Percentiles rank a stretch among this genome's conserved stretches.
Conservation (phyloP, 2,329 filamentous ascomycete species). For the Keithomyces neogunnii region DNA sequence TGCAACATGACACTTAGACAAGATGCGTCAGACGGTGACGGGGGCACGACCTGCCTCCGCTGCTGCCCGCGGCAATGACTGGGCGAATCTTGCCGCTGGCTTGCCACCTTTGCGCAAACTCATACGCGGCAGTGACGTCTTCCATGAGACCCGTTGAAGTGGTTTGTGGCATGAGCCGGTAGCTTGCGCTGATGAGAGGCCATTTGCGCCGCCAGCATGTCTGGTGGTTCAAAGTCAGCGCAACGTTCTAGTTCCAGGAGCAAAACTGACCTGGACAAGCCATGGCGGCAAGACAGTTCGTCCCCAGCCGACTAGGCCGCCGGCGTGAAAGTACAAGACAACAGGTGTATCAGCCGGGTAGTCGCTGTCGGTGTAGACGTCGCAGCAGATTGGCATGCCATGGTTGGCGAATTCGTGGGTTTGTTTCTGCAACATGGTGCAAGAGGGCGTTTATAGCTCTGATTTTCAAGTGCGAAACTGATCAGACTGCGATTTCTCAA, state of each 20-base stretch:
- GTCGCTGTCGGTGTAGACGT: slow-evolving; percentile 21
- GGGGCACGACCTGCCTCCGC: slow-evolving; percentile 17
- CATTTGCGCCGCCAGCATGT: slow-evolving; percentile 22
- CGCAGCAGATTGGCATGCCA: slow-evolving; percentile 24
- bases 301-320: slow-evolving; percentile 24
- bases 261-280: slow-evolving; percentile 22
- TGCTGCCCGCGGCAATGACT: slow-evolving; percentile 24
- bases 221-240: slow-evolving; percentile 6
- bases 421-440: slow-evolving; percentile 17
- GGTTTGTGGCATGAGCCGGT: slow-evolving; percentile 26
- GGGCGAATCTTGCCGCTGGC: slow-evolving; percentile 9
- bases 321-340: slow-evolving; percentile 29
- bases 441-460: neutral
- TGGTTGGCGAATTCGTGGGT: slow-evolving; percentile 22
- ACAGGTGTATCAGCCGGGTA: slow-evolving; percentile 17
- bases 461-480: too few relatives aligned
- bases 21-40: too few relatives aligned
- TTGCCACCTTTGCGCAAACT: slow-evolving; percentile 18
- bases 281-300: slow-evolving; percentile 24
- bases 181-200: slow-evolving; percentile 25
- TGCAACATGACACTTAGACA: slow-evolving; percentile 3
- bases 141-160: slow-evolving; percentile 18
- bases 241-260: neutral
- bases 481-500: too few relatives aligned
- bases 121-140: slow-evolving; percentile 23